Conservation (phyloP, 345 rosid species). For the Populus pruinosa region DNA sequence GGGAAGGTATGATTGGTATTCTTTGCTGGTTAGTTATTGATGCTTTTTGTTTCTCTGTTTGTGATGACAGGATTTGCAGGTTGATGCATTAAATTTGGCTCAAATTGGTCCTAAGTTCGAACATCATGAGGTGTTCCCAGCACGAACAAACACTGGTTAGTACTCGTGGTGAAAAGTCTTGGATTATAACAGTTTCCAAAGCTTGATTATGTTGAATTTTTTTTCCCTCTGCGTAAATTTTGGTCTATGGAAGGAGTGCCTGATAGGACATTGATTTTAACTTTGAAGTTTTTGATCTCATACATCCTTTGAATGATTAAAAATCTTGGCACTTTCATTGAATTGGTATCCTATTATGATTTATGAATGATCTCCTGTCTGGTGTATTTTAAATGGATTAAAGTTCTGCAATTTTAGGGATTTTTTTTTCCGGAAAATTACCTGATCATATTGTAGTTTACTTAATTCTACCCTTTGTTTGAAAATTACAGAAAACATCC, state of each 20-base stretch:
- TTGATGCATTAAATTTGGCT: slow-evolving; percentile 76
- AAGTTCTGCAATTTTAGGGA: background rate
- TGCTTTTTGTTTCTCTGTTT: background rate
- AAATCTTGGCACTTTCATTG: background rate
- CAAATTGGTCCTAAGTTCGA: slow-evolving; percentile 90
- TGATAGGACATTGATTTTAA: background rate
- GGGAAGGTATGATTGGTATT: background rate
- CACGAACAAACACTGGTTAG: slow-evolving; percentile 93
- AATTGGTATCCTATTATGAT: background rate
- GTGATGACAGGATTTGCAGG: slow-evolving; percentile 55
- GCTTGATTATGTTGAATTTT: background rate
- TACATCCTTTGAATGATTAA: background rate
- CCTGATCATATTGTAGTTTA: too few relatives aligned
- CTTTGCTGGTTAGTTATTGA: background rate
- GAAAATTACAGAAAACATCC: too few relatives aligned
- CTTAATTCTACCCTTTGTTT: too few relatives aligned
- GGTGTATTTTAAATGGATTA: background rate
- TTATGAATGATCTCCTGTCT: background rate
- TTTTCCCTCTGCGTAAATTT: too few relatives aligned
- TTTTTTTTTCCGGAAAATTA: background rate
- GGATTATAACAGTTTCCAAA: background rate
- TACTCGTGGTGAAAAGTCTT: background rate
- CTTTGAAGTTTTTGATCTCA: background rate
- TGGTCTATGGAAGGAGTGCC: background rate
- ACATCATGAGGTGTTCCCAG: slow-evolving; percentile 83